Evolutionary conservation across 176 grass and related monocot species (phyloP).

Genomic region (Rhynchospora tenuis): DNA sequence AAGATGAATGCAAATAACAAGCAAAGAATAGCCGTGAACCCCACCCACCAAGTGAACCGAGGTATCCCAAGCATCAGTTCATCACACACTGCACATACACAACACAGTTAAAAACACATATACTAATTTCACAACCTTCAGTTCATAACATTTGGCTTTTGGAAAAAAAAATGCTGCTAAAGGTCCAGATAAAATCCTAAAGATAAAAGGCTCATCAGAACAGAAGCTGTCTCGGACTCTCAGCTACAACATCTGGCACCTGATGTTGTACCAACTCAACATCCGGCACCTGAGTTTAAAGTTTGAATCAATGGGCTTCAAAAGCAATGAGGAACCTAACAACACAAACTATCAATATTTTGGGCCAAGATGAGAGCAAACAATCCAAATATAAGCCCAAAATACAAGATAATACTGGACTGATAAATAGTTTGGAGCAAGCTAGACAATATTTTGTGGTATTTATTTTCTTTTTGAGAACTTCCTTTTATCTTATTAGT

Average conservation of each 20-base stretch:
- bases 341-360: slow-evolving; percentile 2
- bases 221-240: not conserved
- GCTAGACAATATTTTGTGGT: not conserved
- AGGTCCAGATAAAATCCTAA: not conserved
- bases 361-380: not conserved
- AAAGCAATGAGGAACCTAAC: not conserved
- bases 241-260: not conserved
- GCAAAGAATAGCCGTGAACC: slow-evolving; percentile 47
- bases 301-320: not conserved
- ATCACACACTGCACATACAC: slow-evolving; percentile 55
- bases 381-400: not conserved
- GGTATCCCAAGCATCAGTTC: slow-evolving; percentile 65
- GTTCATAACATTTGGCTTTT: not conserved
- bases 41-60: slow-evolving; percentile 65
- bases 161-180: not conserved
- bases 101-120: not conserved
- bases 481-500: not conserved
- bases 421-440: not conserved
- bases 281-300: too few species aligned
- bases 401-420: not conserved
- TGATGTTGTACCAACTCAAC: not conserved
- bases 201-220: not conserved
- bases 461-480: not conserved
- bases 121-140: not conserved
- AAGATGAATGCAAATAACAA: slow-evolving; percentile 39